Base-by-base conservation (phyloP, 768 basidiomycete species). In the Pleurotus giganteus region DNA sequence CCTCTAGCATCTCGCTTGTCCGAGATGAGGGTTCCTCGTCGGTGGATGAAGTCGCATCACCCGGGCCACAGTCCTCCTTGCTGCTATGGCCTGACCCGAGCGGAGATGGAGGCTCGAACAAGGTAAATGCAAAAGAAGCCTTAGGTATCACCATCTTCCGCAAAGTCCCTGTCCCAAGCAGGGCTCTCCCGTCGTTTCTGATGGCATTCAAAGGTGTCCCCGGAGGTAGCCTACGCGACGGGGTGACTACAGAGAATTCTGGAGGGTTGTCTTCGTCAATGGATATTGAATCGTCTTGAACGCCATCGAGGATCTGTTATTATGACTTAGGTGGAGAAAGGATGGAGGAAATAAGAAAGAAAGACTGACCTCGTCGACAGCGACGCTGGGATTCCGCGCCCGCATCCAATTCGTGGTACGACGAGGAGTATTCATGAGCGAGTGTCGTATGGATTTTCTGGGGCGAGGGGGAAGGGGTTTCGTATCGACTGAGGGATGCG, bases 121-220 rank as follows among this genome's bases (percentile, higher is more conserved):
- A 13, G 19, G 52, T 37, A 19, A 53, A 19, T 27, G 39, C 39
- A 29, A 53, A 53, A 21, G 49, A 50, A 13, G 49, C 31, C 12
- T 50, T 50, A 11, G 19, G 55, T 24, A 19, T 59, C 46, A 31
- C 55, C 46, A 47, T 58, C 53, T 29, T 42, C 17, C 52, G 61
- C 39, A 43, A 55, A n/a, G 50, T 60, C 46, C 29, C 56, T 36
- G 50, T 53, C 43, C 55, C 59, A 53, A 55, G 63, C 58, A 26
- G 66, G 2, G 57, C 50, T 27, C 58, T 17, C 26, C 69, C 67
- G 17, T 66, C 55, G 4, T 13, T 7, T 26, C 17, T 34, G 19
- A 32, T 50, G 4, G 47, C 43, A 27, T 43, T 45, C 4, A 53
- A 37, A 4, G 58, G 53, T 26, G 49, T 28, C 9, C 34, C 56